Percentiles rank a stretch among this genome's conserved stretches.
Evolutionary conservation across 2,329 filamentous ascomycete species (phyloP).

Genomic region (Penicillium hesseltinei): DNA sequence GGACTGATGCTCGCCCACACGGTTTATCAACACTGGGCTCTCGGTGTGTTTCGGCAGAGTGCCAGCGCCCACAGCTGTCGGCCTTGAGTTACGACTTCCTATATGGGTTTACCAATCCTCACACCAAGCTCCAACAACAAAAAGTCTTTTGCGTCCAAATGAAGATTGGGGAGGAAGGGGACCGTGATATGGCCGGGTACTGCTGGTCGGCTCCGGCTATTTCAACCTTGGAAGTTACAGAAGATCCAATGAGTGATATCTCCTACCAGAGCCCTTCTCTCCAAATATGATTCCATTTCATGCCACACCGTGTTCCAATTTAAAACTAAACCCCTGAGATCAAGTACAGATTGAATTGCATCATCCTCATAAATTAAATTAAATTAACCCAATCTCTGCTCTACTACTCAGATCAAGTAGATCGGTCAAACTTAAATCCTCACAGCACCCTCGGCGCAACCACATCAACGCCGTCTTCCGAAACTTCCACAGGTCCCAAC

Average conservation of each 20-base stretch:
- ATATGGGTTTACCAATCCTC: background rate
- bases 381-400: background rate
- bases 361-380: no score
- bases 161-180: background rate
- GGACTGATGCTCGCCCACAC: background rate
- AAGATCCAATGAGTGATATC: background rate
- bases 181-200: background rate
- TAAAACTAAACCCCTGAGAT: background rate
- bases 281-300: background rate
- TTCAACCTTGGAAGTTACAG: background rate
- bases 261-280: background rate
- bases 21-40: background rate
- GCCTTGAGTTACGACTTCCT: background rate
- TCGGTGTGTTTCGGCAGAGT: background rate
- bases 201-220: slow-evolving; percentile 6
- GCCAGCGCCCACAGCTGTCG: no score
- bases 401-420: background rate
- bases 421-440: background rate
- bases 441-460: slow-evolving; percentile 19
- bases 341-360: background rate
- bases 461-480: slow-evolving; percentile 17
- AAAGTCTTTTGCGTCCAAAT: background rate
- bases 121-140: background rate
- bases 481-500: slow-evolving; percentile 14
- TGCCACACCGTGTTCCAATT: background rate